phyloP scores from a whole-genome alignment of 805 yeast genomes.

The Cephaloascus albidus region DNA sequence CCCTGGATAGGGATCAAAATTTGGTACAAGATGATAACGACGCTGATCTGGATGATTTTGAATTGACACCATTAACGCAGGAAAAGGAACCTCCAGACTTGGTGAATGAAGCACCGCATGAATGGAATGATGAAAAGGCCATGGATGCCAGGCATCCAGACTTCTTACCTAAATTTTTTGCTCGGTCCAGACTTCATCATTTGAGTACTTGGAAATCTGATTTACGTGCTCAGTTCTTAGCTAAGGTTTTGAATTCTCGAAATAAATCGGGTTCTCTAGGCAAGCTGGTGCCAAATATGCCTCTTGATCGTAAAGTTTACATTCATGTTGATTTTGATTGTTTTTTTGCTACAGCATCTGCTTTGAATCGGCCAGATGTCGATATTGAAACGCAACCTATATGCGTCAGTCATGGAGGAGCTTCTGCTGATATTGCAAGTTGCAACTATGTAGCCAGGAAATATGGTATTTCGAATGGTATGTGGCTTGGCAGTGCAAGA shows the following conservation, averaged over 20 bases:
- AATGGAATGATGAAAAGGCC: constrained; percentile 1
- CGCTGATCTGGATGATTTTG: constrained; percentile 3
- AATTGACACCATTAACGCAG: constrained; percentile 6
- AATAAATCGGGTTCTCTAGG: constrained; percentile 2
- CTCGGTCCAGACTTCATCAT: constrained; percentile 81
- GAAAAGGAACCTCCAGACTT: constrained; percentile 4
- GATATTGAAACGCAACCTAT: constrained; percentile 40
- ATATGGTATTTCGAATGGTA: constrained; percentile 78
- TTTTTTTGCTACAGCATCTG: constrained; percentile 83
- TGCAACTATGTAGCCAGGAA: constrained; percentile 83
- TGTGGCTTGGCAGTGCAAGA: constrained; percentile 74
- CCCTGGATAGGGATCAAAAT: constrained; percentile 2
- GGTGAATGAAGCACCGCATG: constrained; percentile 5
- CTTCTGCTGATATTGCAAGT: constrained; percentile 75
- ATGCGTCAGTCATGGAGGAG: constrained; percentile 57
- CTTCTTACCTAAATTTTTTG: constrained; percentile 63
- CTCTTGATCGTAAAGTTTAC: constrained; percentile 20
- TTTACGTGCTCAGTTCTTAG: constrained; percentile 50
- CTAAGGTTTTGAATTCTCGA: constrained; percentile 25
- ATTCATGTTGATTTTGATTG: constrained; percentile 91
- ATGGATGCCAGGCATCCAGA: constrained; percentile 70
- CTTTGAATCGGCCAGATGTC: constrained; percentile 44
- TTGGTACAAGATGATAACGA: constrained; percentile 2
- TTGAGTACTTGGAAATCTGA: constrained; percentile 81
- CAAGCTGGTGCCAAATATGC: not conserved